Percentiles rank a stretch among this genome's conserved stretches.
Evolutionary conservation across 2,329 filamentous ascomycete species (phyloP).

Genomic region (Aphanoascus verrucosus): DNA sequence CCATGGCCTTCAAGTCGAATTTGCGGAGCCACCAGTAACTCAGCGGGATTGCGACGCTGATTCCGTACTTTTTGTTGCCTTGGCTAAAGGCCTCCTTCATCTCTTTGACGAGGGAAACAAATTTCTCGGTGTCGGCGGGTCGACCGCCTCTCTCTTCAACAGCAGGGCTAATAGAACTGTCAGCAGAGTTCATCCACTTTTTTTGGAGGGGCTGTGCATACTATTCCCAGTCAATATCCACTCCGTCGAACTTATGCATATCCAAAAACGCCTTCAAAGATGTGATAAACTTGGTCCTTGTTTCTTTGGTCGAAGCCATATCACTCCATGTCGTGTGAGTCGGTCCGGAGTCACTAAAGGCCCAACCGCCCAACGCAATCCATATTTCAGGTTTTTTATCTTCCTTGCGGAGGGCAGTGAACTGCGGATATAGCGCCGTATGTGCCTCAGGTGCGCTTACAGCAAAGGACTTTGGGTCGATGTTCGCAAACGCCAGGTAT

Average conservation of each 20-base stretch:
- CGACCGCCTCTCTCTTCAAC: background rate
- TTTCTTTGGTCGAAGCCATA: conserved; percentile 16
- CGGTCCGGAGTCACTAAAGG: conserved; percentile 26
- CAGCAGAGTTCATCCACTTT: background rate
- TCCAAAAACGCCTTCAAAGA: conserved; percentile 33
- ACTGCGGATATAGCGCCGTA: too few relatives aligned
- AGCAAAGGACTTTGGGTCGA: too few relatives aligned
- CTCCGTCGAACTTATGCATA: conserved; percentile 36
- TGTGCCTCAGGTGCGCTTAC: too few relatives aligned
- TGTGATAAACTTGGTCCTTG: conserved; percentile 27
- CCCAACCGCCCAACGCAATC: conserved; percentile 36
- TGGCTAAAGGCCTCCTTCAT: conserved; percentile 5
- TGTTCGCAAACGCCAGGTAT: too few relatives aligned
- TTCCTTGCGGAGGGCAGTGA: too few relatives aligned
- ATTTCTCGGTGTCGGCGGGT: conserved; percentile 10
- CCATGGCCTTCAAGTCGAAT: conserved; percentile 20
- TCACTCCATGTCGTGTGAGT: conserved; percentile 19
- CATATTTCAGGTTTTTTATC: too few relatives aligned
- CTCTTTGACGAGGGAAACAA: conserved; percentile 12
- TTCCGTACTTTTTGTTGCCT: conserved; percentile 3
- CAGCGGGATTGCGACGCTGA: conserved; percentile 12
- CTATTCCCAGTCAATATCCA: conserved; percentile 39
- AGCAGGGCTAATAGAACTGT: conserved; percentile 1
- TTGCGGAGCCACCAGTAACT: conserved; percentile 19
- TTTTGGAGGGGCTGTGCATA: background rate